Percentiles rank a stretch among this genome's conserved stretches.
Evolutionary conservation across 2,329 filamentous ascomycete genomes (phyloP).

Genomic region (Aureobasidium sp.): DNA sequence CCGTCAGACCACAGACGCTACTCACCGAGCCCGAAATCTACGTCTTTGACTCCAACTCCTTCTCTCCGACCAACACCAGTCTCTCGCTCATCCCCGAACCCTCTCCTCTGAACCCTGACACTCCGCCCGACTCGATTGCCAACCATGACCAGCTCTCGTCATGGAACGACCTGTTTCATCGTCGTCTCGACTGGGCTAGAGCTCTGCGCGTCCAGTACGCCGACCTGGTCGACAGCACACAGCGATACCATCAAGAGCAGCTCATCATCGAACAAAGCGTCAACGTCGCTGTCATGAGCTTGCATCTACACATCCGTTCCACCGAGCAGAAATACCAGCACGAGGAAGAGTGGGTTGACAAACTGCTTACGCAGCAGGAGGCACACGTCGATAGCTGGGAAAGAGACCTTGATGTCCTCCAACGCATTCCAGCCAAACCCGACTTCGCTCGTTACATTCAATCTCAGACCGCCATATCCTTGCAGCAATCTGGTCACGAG

Average conservation of each 20-base stretch:
- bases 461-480: conserved; percentile 17
- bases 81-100: conserved; percentile 45
- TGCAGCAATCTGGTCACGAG: conserved; percentile 36
- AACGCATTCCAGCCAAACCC: conserved; percentile 54
- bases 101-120: conserved; percentile 49
- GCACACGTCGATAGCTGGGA: conserved; percentile 59
- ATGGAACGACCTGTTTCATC: conserved; percentile 82
- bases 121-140: conserved; percentile 69
- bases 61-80: conserved; percentile 34
- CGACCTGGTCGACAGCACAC: conserved; percentile 52
- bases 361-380: conserved; percentile 59
- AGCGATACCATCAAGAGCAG: conserved; percentile 62
- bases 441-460: conserved; percentile 49
- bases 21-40: conserved; percentile 83
- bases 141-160: conserved; percentile 71
- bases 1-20: conserved; percentile 71
- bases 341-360: conserved; percentile 60
- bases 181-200: conserved; percentile 71
- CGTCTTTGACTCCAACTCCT: conserved; percentile 69
- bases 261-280: conserved; percentile 70
- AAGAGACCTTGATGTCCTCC: conserved; percentile 55
- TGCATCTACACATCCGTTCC: conserved; percentile 63
- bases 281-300: conserved; percentile 77
- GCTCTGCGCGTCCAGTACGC: conserved; percentile 60
- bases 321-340: conserved; percentile 65